A percentile compares a stretch with the other conserved stretches of the same genome.
Evolutionary conservation across 1,284 basidiomycete species (phyloP).

Genomic region (Xanthoconium separans): DNA sequence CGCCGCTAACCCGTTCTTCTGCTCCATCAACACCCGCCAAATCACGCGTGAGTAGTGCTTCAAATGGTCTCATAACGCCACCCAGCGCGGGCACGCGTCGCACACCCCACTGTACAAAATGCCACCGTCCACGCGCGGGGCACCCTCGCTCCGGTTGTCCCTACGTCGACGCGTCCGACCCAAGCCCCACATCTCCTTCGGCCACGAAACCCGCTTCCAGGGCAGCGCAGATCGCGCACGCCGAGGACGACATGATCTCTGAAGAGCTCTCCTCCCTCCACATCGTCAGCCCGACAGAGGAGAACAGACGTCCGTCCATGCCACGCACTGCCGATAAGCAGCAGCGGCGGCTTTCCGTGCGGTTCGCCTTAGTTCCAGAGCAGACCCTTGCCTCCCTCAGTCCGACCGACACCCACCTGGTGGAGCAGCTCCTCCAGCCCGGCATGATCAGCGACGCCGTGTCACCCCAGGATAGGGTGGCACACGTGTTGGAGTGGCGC

Average conservation of each 20-base stretch:
- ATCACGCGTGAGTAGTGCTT: conserved; percentile 9
- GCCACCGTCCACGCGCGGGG: conserved; percentile 50
- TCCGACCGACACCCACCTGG: conserved; percentile 29
- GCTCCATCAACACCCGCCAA: conserved; percentile 29
- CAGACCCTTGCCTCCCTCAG: conserved; percentile 33
- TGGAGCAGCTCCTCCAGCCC: conserved; percentile 33
- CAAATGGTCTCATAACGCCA: conserved; percentile 16
- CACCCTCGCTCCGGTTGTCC: conserved; percentile 61
- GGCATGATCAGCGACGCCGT: conserved; percentile 29
- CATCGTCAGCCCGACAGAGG: conserved; percentile 27
- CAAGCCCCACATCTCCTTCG: conserved; percentile 26
- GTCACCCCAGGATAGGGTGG: conserved; percentile 18
- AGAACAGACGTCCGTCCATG: conserved; percentile 3
- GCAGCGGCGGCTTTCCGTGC: conserved; percentile 28
- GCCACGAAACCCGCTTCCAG: conserved; percentile 2
- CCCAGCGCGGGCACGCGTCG: conserved; percentile 35
- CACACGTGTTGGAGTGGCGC: conserved; percentile 28
- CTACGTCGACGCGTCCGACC: conserved; percentile 27
- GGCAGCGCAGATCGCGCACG: not conserved
- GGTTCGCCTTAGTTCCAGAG: conserved; percentile 33
- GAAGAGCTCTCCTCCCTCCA: conserved; percentile 32
- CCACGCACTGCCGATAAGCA: not conserved
- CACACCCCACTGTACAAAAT: conserved; percentile 49
- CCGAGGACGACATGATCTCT: conserved; percentile 19
- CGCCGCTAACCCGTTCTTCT: conserved; percentile 30